These are phyloP conservation scores for Cyclotella baltica DNA, from an alignment of 108 stramenopile species.

Conservation along the genomic window DNA sequence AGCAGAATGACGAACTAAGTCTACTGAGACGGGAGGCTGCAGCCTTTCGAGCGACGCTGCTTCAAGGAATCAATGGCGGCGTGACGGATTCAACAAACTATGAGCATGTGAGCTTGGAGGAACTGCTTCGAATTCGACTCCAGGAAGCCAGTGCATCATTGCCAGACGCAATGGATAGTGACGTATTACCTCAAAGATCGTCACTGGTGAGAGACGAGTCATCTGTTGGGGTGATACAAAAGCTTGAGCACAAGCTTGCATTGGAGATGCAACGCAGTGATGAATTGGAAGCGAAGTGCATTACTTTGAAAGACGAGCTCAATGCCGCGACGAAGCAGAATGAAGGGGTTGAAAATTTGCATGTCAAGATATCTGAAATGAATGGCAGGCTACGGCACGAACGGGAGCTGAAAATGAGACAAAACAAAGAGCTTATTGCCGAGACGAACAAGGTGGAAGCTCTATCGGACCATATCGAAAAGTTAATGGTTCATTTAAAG, in stretches of 20 bases:
- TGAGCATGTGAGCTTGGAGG: conserved; percentile 25
- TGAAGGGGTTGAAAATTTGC: conserved; percentile 22
- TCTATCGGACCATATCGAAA: conserved; percentile 77
- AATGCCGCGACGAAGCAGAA: conserved; percentile 8
- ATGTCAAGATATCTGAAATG: conserved; percentile 17
- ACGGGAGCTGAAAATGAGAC: conserved; percentile 23
- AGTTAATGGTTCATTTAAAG: conserved; percentile 80
- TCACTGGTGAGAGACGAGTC: conserved; percentile 13
- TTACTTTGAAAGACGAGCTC: conserved; percentile 32
- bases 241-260: conserved; percentile 24
- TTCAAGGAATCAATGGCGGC: conserved; percentile 32
- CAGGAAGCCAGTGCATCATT: conserved; percentile 29
- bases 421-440: conserved; percentile 24
- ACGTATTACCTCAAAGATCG: not conserved
- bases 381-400: conserved; percentile 13
- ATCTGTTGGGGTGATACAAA: conserved; percentile 25
- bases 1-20: conserved; percentile 25
- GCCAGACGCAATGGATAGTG: not conserved
- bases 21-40: conserved; percentile 16
- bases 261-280: conserved; percentile 9
- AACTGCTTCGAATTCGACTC: conserved; percentile 39
- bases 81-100: conserved; percentile 40
- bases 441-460: conserved; percentile 59
- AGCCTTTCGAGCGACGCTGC: conserved; percentile 26
- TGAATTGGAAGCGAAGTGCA: conserved; percentile 17